Base-by-base conservation (phyloP, 2,329 filamentous ascomycete species). In the Botrytis tulipae region DNA sequence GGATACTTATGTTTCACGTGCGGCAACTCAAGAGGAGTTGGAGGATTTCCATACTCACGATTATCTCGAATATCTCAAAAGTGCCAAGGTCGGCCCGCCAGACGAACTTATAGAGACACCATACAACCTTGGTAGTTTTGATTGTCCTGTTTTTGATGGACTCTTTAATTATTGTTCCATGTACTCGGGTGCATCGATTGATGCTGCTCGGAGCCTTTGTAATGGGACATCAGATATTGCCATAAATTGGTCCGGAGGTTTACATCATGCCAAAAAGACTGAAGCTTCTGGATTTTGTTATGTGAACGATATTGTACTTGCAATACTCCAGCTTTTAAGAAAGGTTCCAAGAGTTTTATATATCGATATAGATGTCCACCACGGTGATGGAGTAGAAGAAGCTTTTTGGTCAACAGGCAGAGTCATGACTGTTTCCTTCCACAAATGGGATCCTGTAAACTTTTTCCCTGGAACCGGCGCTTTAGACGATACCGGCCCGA, bases 281-380 rank as follows among this genome's bases (percentile, higher is more conserved):
- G 94, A 97, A 83, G 95, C 96, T 0, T 95, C 92, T 22, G 96
- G 96, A 0, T 99, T 99, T 83, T 99, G 96, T 85, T 99, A 99
- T 84, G 94, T 98, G 84, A 99, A 99, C 82, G 96, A 99, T 83
- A 98, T 98, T 79, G 96, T 98, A 73, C 88, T 99, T 65, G 94
- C 93, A 51, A 96, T 98, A 78, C 87, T 98, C 54, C 92, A 98
- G 81, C 88, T 99, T 16, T 86, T 98, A 25, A 91, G 93, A 44
- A 88, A 91, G 80, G 90, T 95, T 78, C 90, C 94, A 25, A 92
- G 95, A 67, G 95, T 98, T 12, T 87, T 98, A 73, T 98, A 98
- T 83, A 95, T 98, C 78, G 94, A 97, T 81, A 97, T 97, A 77
- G 94, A 97, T 81, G 93, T 97, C 1, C 94, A 97, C 81, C 94